Evolutionary conservation across 768 basidiomycete species (phyloP), one percentile per base, ranked within the genome.

Genomic region (Xerocomellus amylosporus): DNA sequence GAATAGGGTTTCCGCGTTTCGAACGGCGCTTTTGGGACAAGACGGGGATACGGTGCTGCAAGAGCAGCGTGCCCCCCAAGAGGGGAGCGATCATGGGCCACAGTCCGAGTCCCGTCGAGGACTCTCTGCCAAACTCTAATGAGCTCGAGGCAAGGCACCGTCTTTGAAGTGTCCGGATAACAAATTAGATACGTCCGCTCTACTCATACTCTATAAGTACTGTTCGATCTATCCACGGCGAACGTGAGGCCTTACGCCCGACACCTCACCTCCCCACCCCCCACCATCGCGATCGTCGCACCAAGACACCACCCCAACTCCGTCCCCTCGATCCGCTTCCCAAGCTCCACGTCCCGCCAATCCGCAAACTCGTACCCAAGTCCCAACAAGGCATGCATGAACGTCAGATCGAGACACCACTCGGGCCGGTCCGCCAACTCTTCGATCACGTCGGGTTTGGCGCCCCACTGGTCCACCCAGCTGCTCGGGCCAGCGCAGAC

Each of bases 271-370:
- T 84, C 79, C 14, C 80, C 79, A 19, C 79, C 84, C 1, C 77
- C 82, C 5, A 90, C 81, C 77, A 91, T 80, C 48, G 82, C 84
- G 64, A 93, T 82, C 47, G 86, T 84, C 30, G 93, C 94, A 17
- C 93, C 93, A 31, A 98, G 71, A 62, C 86, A 87, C 95, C 96
- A 98, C 20, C 95, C 95, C 55, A 98, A 74, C 79, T 97, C 96
- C 3, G 95, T 96, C 20, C 86, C 90, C 28, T 77, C 77, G 43
- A 98, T 81, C 78, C 88, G 82, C 78, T 98, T 98, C 64, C 88
- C 96, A 24, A 96, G 81, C 72, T 70, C 75, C 33, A 92, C 83
- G 57, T 86, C 79, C 55, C 93, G 70, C 19, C 72, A 76, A 39
- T 82, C 85, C 14, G 73, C 77, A 68, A 98, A 87, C 75, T 95